These are phyloP conservation scores for Salvia splendens DNA, from an alignment of 257 asterid species.

Conservation along the genomic window DNA sequence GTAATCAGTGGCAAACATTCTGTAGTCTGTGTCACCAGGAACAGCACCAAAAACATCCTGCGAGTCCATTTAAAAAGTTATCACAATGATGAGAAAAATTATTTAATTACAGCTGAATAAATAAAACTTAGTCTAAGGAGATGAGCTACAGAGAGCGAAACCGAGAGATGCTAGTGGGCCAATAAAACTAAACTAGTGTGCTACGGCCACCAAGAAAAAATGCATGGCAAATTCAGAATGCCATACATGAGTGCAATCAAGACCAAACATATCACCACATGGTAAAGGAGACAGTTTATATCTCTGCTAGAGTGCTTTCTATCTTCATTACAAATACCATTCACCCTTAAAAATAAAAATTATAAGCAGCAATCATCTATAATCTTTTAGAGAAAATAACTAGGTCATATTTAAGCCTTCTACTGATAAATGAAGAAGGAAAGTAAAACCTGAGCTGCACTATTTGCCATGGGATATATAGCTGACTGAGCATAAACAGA, in stretches of 20 bases:
- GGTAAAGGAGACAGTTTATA: background rate
- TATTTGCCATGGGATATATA: constrained; percentile 89
- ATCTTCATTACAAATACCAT: background rate
- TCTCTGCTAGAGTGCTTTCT: background rate
- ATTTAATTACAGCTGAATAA: background rate
- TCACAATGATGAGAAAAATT: background rate
- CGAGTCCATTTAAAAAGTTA: constrained; percentile 30
- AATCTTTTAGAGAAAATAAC: background rate
- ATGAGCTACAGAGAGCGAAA: background rate
- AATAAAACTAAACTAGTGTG: background rate
- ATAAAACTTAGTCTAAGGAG: background rate
- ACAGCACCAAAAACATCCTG: constrained; percentile 89
- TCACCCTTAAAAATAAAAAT: background rate
- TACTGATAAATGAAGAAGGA: constrained; percentile 27
- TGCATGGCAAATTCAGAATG: constrained; percentile 20
- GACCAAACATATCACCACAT: background rate
- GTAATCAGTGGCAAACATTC: constrained; percentile 85
- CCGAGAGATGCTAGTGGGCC: background rate
- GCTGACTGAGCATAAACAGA: constrained; percentile 83
- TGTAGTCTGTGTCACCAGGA: constrained; percentile 98
- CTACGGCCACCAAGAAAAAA: constrained; percentile 16
- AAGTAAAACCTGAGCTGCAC: constrained; percentile 91
- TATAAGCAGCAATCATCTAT: constrained; percentile 8
- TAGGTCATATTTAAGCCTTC: constrained; percentile 6
- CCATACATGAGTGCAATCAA: constrained; percentile 15